A percentile compares a stretch with the other conserved stretches of the same genome.
phyloP scores from a whole-genome alignment of 116 monocot species.

The Cymodocea nodosa region DNA sequence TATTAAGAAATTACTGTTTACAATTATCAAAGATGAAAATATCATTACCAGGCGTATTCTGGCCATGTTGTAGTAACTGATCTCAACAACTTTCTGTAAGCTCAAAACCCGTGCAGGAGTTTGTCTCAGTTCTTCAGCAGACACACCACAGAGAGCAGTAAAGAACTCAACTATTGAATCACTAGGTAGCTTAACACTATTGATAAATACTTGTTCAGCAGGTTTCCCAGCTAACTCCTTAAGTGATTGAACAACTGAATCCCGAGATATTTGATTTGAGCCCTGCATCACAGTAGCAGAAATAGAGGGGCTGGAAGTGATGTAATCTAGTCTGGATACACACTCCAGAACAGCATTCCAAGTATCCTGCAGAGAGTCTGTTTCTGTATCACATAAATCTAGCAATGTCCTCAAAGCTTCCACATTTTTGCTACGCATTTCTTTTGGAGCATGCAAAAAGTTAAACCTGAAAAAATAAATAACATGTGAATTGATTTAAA shows the following conservation, averaged over 20 bases:
- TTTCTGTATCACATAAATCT: slow-evolving; percentile 57
- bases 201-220: slow-evolving; percentile 83
- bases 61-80: slow-evolving; percentile 99
- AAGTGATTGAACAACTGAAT: slow-evolving; percentile 72
- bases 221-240: slow-evolving; percentile 92
- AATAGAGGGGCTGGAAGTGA: slow-evolving; percentile 69
- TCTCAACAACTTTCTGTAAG: slow-evolving; percentile 97
- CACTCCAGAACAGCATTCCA: slow-evolving; percentile 99
- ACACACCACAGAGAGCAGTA: slow-evolving; percentile 88
- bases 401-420: slow-evolving; percentile 86
- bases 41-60: slow-evolving; percentile 80
- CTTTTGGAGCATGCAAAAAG: slow-evolving; percentile 96
- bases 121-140: slow-evolving; percentile 94
- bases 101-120: slow-evolving; percentile 83
- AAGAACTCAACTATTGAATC: slow-evolving; percentile 96
- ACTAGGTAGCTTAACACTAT: slow-evolving; percentile 85
- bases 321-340: slow-evolving; percentile 94
- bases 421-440: slow-evolving; percentile 97
- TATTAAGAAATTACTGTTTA: neutral
- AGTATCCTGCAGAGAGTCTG: slow-evolving; percentile 80
- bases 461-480: slow-evolving; percentile 53
- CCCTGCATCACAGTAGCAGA: slow-evolving; percentile 92
- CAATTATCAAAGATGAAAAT: neutral
- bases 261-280: slow-evolving; percentile 95
- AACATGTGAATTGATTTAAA: neutral